phyloP scores from a whole-genome alignment of 495 filamentous ascomycete species.

The Aspergillus bertholletiae region DNA sequence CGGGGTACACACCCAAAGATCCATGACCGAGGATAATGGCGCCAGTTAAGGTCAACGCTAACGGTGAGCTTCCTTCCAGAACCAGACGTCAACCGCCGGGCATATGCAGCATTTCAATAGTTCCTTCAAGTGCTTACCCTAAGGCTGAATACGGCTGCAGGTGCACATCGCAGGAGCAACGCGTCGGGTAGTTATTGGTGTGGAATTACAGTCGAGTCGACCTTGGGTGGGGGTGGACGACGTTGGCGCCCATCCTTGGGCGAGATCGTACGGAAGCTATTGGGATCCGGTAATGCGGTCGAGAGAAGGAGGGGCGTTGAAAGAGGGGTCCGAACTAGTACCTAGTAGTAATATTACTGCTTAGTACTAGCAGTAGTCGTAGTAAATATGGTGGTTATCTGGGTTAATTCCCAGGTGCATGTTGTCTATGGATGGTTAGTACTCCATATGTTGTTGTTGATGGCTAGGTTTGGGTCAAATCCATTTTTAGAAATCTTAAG shows the following conservation, averaged over 20 bases:
- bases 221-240: not conserved
- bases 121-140: not conserved
- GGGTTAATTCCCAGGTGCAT: not conserved
- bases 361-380: no score
- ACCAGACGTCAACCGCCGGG: not conserved
- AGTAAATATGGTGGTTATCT: not conserved
- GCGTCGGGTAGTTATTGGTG: constrained; percentile 1
- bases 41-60: not conserved
- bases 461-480: not conserved
- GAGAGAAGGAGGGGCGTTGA: not conserved
- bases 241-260: not conserved
- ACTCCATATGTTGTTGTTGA: not conserved
- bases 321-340: not conserved
- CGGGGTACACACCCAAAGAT: not conserved
- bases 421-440: not conserved
- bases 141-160: not conserved
- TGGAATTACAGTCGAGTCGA: not conserved
- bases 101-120: not conserved
- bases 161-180: not conserved
- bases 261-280: not conserved
- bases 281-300: not conserved
- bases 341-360: no score
- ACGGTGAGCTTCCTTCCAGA: not conserved
- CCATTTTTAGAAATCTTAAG: not conserved
- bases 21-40: not conserved